Evolutionary conservation across 148 eudicot genomes (phyloP).

Genomic region (Chenopodium formosanum): DNA sequence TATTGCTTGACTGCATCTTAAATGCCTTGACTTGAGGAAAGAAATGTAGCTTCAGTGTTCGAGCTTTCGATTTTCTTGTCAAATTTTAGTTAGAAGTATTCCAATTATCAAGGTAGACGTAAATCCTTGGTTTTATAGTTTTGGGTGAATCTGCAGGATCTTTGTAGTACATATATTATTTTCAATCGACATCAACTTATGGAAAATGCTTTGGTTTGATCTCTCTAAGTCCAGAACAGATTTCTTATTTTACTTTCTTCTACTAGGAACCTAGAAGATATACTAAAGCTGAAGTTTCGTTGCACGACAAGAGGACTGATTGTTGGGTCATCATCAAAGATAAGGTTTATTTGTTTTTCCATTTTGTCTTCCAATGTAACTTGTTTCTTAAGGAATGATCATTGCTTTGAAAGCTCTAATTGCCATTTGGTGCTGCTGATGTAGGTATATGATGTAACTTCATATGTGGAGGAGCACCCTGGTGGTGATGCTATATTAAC

Average conservation of each 20-base stretch:
- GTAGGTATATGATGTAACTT: slow-evolving; percentile 90
- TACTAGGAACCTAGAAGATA: slow-evolving; percentile 51
- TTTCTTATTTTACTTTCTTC: slow-evolving; percentile 1
- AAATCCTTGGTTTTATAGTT: neutral
- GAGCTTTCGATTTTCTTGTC: neutral
- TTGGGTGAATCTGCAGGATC: neutral
- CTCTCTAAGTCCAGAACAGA: slow-evolving; percentile 4
- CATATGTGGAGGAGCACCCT: slow-evolving; percentile 97
- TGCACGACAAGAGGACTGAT: slow-evolving; percentile 82
- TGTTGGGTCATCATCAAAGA: slow-evolving; percentile 97
- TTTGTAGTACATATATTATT: neutral
- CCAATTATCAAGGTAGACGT: neutral
- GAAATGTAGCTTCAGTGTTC: neutral
- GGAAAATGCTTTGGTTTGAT: neutral
- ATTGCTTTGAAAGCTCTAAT: neutral
- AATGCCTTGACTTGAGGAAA: too few relatives aligned
- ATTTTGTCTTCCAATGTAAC: neutral
- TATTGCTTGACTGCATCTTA: neutral
- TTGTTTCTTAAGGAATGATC: neutral
- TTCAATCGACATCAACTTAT: neutral
- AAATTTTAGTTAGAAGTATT: neutral
- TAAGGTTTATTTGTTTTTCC: slow-evolving; percentile 44
- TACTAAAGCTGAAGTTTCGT: slow-evolving; percentile 68
- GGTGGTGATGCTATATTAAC: slow-evolving; percentile 95
- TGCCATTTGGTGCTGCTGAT: slow-evolving; percentile 6